Evolutionary conservation across 768 basidiomycete species (phyloP).

Genomic region (Chalciporus sphaerocephalus): DNA sequence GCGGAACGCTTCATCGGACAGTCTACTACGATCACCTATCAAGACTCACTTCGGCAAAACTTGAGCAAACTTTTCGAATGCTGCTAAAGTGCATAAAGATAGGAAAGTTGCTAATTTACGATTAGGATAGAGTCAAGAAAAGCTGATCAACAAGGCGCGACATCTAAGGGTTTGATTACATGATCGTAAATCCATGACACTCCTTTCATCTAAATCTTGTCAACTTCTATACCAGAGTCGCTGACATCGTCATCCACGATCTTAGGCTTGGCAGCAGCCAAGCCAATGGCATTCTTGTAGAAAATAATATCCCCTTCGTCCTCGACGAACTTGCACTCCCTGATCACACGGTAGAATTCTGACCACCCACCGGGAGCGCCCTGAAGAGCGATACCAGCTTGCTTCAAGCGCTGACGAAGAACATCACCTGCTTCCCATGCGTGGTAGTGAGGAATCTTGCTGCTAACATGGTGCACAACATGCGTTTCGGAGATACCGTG

Average conservation of each 20-base stretch:
- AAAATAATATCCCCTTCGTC: constrained; percentile 89
- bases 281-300: constrained; percentile 82
- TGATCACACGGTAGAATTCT: constrained; percentile 74
- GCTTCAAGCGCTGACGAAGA: constrained; percentile 66
- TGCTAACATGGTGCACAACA: constrained; percentile 85
- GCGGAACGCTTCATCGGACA: too few relatives aligned
- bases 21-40: too few relatives aligned
- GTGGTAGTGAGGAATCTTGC: constrained; percentile 95
- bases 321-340: constrained; percentile 91
- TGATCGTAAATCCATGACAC: neutral
- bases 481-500: constrained; percentile 95
- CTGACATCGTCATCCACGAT: constrained; percentile 54
- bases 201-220: constrained; percentile 29
- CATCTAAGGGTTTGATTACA: constrained; percentile 5
- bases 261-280: constrained; percentile 66
- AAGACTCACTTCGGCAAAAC: too few relatives aligned
- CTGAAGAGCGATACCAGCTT: constrained; percentile 56
- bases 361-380: constrained; percentile 76
- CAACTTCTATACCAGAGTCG: constrained; percentile 66
- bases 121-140: neutral
- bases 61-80: too few relatives aligned
- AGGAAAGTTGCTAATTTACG: neutral
- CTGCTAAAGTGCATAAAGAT: too few relatives aligned
- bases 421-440: constrained; percentile 92
- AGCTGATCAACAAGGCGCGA: constrained; percentile 1